Conservation (phyloP, 768 basidiomycete species). For the Auriscalpium vulgare region DNA sequence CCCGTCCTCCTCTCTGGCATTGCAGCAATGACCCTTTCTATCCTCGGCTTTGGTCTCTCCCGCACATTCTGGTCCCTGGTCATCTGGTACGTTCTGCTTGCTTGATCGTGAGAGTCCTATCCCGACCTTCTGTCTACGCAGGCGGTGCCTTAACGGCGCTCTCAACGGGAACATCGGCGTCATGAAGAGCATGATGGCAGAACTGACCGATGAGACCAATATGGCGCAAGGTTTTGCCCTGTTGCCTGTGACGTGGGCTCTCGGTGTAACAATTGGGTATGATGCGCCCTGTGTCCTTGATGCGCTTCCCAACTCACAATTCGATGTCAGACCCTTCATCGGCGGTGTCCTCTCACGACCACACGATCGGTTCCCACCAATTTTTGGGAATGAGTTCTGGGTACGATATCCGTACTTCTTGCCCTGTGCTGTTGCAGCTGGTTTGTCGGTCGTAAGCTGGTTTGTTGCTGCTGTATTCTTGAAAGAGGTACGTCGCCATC, state of each 20-base stretch:
- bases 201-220: conserved; percentile 66
- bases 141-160: conserved; percentile 67
- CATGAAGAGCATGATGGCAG: conserved; percentile 66
- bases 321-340: conserved; percentile 45
- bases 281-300: conserved; percentile 12
- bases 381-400: conserved; percentile 57
- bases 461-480: conserved; percentile 43
- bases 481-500: conserved; percentile 17
- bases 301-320: neutral
- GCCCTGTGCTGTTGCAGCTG: conserved; percentile 59
- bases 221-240: conserved; percentile 61
- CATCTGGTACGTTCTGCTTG: conserved; percentile 24
- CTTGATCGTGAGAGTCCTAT: neutral
- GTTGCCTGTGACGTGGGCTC: conserved; percentile 47
- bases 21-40: conserved; percentile 54
- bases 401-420: conserved; percentile 67
- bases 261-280: conserved; percentile 38
- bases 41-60: conserved; percentile 70
- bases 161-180: conserved; percentile 66
- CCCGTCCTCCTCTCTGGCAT: conserved; percentile 66
- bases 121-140: conserved; percentile 16
- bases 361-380: conserved; percentile 52
- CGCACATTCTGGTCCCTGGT: conserved; percentile 60
- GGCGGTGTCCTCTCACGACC: conserved; percentile 64
- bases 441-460: conserved; percentile 49